Evolutionary conservation across 1,284 basidiomycete species (phyloP).

Genomic region (Heterobasidion occidentale): DNA sequence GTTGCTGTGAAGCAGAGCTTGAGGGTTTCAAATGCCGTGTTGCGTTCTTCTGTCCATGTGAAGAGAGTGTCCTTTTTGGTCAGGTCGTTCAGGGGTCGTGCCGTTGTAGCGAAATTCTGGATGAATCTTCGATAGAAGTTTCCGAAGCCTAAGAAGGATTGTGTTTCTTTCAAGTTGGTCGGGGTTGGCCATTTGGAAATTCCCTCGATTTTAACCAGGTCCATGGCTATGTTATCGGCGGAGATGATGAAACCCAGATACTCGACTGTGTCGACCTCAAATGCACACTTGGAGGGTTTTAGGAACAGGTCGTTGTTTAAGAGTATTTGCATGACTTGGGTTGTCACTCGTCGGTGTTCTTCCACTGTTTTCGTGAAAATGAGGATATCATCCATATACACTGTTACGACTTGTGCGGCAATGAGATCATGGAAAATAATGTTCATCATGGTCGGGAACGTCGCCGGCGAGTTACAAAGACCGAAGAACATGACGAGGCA

Average conservation of each 20-base stretch:
- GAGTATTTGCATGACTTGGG: neutral
- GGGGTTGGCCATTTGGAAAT: neutral
- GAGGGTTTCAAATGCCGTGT: conserved; percentile 20
- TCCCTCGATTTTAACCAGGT: neutral
- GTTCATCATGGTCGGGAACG: conserved; percentile 1
- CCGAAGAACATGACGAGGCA: neutral
- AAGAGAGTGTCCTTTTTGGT: conserved; percentile 2
- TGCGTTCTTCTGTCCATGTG: conserved; percentile 15
- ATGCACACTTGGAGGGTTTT: neutral
- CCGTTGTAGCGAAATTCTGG: neutral
- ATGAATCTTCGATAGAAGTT: neutral
- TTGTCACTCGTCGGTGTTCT: neutral
- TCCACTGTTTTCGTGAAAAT: neutral
- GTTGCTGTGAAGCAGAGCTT: conserved; percentile 10
- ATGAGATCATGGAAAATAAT: neutral
- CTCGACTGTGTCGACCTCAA: neutral
- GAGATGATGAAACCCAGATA: neutral
- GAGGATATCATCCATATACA: neutral
- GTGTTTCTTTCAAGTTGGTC: conserved; percentile 8
- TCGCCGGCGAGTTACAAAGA: neutral
- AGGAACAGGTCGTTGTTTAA: neutral
- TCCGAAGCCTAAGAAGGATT: neutral
- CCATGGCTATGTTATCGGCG: neutral
- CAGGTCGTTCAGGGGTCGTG: neutral
- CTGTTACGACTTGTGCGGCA: neutral